Base-by-base conservation (phyloP, 139 green algal species). In the Closterium sp. region DNA sequence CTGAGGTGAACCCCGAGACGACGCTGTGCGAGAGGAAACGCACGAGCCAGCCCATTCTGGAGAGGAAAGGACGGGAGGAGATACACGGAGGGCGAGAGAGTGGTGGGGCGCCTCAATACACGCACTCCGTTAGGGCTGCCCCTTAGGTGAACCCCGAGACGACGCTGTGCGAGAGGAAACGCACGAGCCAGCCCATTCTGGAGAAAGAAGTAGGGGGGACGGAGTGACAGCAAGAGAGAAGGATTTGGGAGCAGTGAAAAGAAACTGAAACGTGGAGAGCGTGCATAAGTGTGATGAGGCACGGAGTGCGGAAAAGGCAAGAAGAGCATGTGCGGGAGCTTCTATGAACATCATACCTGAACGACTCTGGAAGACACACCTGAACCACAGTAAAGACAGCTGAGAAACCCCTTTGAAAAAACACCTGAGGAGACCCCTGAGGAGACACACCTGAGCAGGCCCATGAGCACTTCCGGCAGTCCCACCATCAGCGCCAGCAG, bases 121-220 rank as follows among this genome's bases (percentile, higher is more conserved):
- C n/a, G 73, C 24, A 85, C 19, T 98, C 99, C 90, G 97, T 97
- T 91, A 99, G 96, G 19, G 97, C 96, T 1, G 97, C 97, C 3
- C 97, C 97, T 0, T 93, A 96, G 70, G 97, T 99, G 97, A 99
- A 99, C 45, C 97, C 97, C 31, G 93, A 95, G 70, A 98, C 97
- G 45, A 98, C 96, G 0, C 96, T 91, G 93, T 99, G 97, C 7
- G 91, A 96, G 34, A 99, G 93, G 89, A 99, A 98, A 88, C 98
- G 96, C 79, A 97, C 97, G 13, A 99, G 34, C 92, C 96, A 98
- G 21, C 97, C 97, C 86, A 99, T 95, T 88, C 96, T 94, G 34
- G 98, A n/a, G n/a, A n/a, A n/a, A n/a, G n/a, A n/a, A n/a, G n/a
- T n/a, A n/a, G n/a, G n/a, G n/a, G n/a, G n/a, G n/a, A n/a, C n/a